Conservation (phyloP, 2,329 filamentous ascomycete species). For the Huntiella bhutanensis region DNA sequence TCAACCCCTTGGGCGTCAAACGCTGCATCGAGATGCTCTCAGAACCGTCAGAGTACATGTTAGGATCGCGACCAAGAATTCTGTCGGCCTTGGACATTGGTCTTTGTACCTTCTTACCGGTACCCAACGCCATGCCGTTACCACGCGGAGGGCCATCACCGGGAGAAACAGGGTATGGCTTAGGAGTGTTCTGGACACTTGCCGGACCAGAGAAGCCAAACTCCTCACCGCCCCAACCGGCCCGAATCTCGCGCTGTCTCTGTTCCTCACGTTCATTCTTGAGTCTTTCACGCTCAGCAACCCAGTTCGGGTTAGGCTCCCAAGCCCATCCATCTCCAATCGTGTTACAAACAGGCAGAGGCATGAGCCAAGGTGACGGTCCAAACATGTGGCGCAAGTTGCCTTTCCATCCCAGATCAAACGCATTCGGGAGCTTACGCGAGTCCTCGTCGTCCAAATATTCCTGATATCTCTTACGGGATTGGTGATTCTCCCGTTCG, state of each 20-base stretch:
- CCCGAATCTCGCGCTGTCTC: conserved; percentile 41
- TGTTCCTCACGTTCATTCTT: conserved; percentile 38
- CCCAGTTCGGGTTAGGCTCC: conserved; percentile 69
- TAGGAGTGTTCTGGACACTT: conserved; percentile 11
- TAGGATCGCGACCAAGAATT: conserved; percentile 37
- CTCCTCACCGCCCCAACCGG: conserved; percentile 41
- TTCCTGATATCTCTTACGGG: conserved; percentile 37
- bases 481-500: conserved; percentile 35
- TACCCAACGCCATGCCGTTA: conserved; percentile 11
- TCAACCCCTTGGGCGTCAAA: conserved; percentile 27
- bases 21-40: conserved; percentile 26
- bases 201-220: conserved; percentile 13
- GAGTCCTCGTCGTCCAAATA: conserved; percentile 86
- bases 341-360: conserved; percentile 64
- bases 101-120: conserved; percentile 17
- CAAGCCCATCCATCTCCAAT: conserved; percentile 86
- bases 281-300: conserved; percentile 49
- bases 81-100: conserved; percentile 38
- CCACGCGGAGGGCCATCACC: conserved; percentile 13
- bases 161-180: conserved; percentile 16
- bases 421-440: conserved; percentile 75
- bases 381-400: conserved; percentile 77
- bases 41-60: conserved; percentile 31
- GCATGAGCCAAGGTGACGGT: conserved; percentile 52
- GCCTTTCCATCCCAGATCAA: conserved; percentile 66